phyloP scores from a whole-genome alignment of 2,329 filamentous ascomycete genomes.

The Arthrobotrys megalospora region DNA sequence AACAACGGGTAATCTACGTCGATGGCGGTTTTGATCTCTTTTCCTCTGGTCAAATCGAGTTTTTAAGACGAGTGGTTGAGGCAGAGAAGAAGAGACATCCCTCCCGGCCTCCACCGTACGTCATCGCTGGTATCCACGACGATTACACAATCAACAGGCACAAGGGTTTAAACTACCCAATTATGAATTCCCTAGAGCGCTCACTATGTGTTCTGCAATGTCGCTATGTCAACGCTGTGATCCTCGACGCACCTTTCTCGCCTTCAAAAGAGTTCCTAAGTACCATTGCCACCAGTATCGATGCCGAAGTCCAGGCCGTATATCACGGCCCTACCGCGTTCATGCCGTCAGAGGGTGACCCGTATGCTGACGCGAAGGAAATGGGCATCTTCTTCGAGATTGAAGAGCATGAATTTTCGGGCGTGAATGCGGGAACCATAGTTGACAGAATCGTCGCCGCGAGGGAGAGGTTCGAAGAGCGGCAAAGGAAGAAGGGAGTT shows the following conservation, averaged over 20 bases:
- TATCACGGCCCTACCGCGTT: slow-evolving; percentile 98
- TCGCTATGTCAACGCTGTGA: slow-evolving; percentile 88
- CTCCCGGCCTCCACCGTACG: slow-evolving; percentile 85
- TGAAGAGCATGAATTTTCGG: slow-evolving; percentile 81
- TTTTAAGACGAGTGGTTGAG: slow-evolving; percentile 82
- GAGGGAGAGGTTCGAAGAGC: slow-evolving; percentile 87
- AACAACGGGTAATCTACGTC: slow-evolving; percentile 91
- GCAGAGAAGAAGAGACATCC: slow-evolving; percentile 76
- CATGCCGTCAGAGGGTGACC: slow-evolving; percentile 76
- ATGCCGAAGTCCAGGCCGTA: slow-evolving; percentile 72
- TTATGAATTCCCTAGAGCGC: slow-evolving; percentile 99
- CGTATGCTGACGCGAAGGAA: slow-evolving; percentile 77
- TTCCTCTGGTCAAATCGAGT: slow-evolving; percentile 96
- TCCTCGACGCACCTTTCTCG: slow-evolving; percentile 91
- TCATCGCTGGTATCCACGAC: slow-evolving; percentile 95
- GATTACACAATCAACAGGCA: slow-evolving; percentile 95
- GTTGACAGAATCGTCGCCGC: slow-evolving; percentile 91
- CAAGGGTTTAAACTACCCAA: slow-evolving; percentile 98
- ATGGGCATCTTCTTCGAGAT: slow-evolving; percentile 89
- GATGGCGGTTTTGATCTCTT: slow-evolving; percentile 98
- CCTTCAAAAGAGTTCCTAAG: slow-evolving; percentile 84
- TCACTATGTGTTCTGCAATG: slow-evolving; percentile 96
- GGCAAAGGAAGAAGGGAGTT: slow-evolving; percentile 89
- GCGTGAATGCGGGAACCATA: slow-evolving; percentile 93
- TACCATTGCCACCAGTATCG: slow-evolving; percentile 77